Percentiles rank a stretch among this genome's conserved stretches.
Evolutionary conservation across 441 rosid genomes (phyloP).

Genomic region (Adansonia grandidieri): DNA sequence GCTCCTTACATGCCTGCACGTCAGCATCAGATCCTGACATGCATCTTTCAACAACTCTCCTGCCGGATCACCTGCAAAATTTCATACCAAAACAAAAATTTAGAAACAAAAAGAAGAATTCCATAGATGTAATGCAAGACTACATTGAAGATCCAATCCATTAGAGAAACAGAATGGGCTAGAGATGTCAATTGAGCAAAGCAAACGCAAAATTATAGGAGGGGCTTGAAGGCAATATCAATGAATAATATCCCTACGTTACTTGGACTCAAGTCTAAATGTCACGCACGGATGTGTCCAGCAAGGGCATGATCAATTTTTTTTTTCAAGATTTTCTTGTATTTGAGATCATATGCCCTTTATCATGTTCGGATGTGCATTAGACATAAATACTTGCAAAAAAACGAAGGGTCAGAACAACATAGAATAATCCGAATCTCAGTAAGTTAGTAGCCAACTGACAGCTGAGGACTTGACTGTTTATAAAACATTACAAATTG

Average conservation of each 20-base stretch:
- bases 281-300: too few species aligned
- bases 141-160: neutral
- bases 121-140: neutral
- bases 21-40: constrained; percentile 77
- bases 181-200: neutral
- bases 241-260: neutral
- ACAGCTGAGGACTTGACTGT: neutral
- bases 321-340: too few species aligned
- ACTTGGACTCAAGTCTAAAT: too few species aligned
- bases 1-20: constrained; percentile 77
- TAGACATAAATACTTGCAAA: too few species aligned
- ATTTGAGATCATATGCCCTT: too few species aligned
- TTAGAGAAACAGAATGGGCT: neutral
- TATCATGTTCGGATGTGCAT: too few species aligned
- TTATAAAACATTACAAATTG: neutral
- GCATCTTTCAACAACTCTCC: constrained; percentile 80
- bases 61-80: constrained; percentile 68
- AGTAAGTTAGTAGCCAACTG: neutral
- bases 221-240: neutral
- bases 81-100: neutral
- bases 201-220: neutral
- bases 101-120: neutral
- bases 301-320: too few species aligned
- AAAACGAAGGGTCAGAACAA: too few species aligned
- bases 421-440: neutral